phyloP scores from a whole-genome alignment of 2,329 filamentous ascomycete genomes.

The Aspergillus transmontanensis region DNA sequence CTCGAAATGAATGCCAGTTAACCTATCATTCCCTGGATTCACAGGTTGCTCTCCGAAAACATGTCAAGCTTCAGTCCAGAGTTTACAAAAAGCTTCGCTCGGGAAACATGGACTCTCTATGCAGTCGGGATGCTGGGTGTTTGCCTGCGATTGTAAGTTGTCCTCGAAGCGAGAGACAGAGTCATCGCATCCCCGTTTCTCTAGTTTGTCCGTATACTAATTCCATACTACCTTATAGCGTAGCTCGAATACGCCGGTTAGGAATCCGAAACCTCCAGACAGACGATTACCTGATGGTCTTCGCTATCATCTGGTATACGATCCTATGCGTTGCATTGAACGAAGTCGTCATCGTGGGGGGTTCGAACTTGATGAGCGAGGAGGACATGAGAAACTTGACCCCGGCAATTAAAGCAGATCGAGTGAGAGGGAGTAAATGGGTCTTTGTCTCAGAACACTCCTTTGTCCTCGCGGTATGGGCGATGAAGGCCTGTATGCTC shows the following conservation, averaged over 20 bases:
- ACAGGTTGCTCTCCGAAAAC: conserved; percentile 23
- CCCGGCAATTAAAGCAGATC: conserved; percentile 43
- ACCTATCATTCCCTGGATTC: conserved; percentile 11
- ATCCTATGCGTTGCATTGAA: conserved; percentile 59
- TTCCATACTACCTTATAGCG: conserved; percentile 25
- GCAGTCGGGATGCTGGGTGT: conserved; percentile 41
- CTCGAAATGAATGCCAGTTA: conserved; percentile 9
- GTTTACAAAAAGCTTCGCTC: conserved; percentile 32
- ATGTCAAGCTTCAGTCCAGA: conserved; percentile 34
- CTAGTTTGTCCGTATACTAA: conserved; percentile 3
- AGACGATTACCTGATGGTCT: conserved; percentile 60
- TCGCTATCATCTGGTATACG: conserved; percentile 59
- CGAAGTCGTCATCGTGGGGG: conserved; percentile 55
- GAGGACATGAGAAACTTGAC: conserved; percentile 51
- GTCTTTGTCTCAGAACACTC: conserved; percentile 64
- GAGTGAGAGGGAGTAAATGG: conserved; percentile 61
- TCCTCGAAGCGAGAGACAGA: conserved; percentile 22
- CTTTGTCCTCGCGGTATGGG: conserved; percentile 60
- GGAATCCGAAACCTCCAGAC: conserved; percentile 54
- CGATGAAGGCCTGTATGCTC: conserved; percentile 57
- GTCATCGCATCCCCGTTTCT: neutral
- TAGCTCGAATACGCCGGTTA: conserved; percentile 43
- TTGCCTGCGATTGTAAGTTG: conserved; percentile 41
- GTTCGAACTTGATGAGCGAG: conserved; percentile 61
- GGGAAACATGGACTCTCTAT: conserved; percentile 47